A percentile compares a stretch with the other conserved stretches of the same genome.
Evolutionary conservation across 495 filamentous ascomycete genomes (phyloP).

Genomic region (Ramalina intermedia): DNA sequence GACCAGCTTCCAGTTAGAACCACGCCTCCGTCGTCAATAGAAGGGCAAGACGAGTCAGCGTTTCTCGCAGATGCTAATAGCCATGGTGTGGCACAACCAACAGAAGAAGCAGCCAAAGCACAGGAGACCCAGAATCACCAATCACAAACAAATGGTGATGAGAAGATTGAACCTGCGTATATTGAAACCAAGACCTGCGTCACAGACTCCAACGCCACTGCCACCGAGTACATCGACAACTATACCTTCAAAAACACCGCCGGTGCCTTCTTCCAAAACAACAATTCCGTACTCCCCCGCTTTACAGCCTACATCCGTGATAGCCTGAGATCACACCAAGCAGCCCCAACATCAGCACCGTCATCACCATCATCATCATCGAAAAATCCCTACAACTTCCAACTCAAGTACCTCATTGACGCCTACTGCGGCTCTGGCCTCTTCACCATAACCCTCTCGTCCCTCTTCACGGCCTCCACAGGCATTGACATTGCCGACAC

Average conservation of each 20-base stretch:
- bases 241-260: slow-evolving; percentile 83
- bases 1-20: no score
- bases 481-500: slow-evolving; percentile 57
- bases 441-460: slow-evolving; percentile 86
- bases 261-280: slow-evolving; percentile 96
- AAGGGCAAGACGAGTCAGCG: neutral
- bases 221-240: slow-evolving; percentile 73
- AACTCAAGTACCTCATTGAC: slow-evolving; percentile 79
- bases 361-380: slow-evolving; percentile 36
- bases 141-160: slow-evolving; percentile 15
- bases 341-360: slow-evolving; percentile 69
- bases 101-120: slow-evolving; percentile 2
- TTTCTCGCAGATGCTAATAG: neutral
- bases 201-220: slow-evolving; percentile 65
- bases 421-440: slow-evolving; percentile 95
- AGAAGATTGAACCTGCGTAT: slow-evolving; percentile 29
- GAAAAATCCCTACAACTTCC: slow-evolving; percentile 15
- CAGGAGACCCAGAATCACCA: neutral
- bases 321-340: slow-evolving; percentile 86
- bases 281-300: slow-evolving; percentile 87
- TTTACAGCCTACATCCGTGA: slow-evolving; percentile 87
- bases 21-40: no score
- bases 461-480: slow-evolving; percentile 54
- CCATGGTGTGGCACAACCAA: neutral
- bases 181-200: slow-evolving; percentile 72